These are phyloP conservation scores for Polysphondylium violaceum DNA, from an alignment of 78 protist genomes.

Conservation along the genomic window DNA sequence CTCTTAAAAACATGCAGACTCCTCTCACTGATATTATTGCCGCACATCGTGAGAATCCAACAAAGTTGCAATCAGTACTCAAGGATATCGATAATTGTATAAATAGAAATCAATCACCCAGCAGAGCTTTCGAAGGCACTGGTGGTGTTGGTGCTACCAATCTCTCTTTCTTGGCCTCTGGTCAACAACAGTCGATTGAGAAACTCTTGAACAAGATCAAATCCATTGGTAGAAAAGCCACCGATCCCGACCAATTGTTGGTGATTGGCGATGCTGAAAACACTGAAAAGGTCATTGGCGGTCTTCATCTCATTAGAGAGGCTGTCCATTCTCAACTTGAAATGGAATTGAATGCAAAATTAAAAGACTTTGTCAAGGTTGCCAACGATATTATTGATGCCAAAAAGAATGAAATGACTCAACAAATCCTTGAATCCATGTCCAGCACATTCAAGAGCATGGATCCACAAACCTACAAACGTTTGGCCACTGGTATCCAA, in stretches of 20 bases:
- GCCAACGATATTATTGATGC: slow-evolving; percentile 41
- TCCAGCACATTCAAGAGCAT: slow-evolving; percentile 44
- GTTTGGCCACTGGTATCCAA: slow-evolving; percentile 78
- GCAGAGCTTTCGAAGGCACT: slow-evolving; percentile 32
- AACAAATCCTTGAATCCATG: slow-evolving; percentile 69
- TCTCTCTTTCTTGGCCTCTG: slow-evolving; percentile 64
- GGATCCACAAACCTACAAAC: slow-evolving; percentile 48
- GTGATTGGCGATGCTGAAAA: slow-evolving; percentile 51
- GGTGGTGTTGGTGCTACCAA: slow-evolving; percentile 67
- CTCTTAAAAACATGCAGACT: slow-evolving; percentile 67
- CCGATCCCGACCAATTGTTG: slow-evolving; percentile 41
- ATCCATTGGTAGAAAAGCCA: slow-evolving; percentile 65
- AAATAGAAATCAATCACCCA: slow-evolving; percentile 78
- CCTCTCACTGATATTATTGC: slow-evolving; percentile 77
- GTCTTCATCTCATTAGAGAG: slow-evolving; percentile 67
- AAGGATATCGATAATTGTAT: slow-evolving; percentile 77
- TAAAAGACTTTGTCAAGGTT: slow-evolving; percentile 64
- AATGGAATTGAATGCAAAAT: slow-evolving; percentile 70
- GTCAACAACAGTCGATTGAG: slow-evolving; percentile 62
- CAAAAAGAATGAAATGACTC: slow-evolving; percentile 72
- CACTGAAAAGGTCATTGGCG: slow-evolving; percentile 80
- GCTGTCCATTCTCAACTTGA: slow-evolving; percentile 67
- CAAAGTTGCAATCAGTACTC: neutral
- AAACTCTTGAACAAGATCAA: slow-evolving; percentile 74
- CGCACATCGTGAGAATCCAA: slow-evolving; percentile 49